Base-by-base conservation (phyloP, 805 yeast species). In the Debaryomyces maramus region DNA sequence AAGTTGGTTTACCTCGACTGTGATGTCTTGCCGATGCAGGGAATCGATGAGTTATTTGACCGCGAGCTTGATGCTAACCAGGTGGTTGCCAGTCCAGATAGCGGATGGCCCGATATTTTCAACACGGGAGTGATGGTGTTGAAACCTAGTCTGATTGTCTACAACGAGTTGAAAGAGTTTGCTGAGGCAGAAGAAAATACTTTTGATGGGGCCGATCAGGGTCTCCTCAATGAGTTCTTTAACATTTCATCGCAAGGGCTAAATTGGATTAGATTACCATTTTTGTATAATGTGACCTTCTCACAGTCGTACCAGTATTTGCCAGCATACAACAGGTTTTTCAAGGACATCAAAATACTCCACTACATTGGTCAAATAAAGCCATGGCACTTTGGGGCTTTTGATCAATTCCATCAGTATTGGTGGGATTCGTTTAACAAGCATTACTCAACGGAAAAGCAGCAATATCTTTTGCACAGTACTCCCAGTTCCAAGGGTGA, bases 191-290 rank as follows among this genome's bases (percentile, higher is more conserved):
- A 52, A 1, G 50, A 52, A 22, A 50, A 57, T 2, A 60, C 73
- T 3, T 86, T 88, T 51, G 97, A 89, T 61, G 96, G 96, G 30
- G 91, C 95, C 2, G 97, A 89, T 62, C 97, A 89, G 61, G 97
- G 97, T 10, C 69, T 89, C 26, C 68, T 89, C 46, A 89, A 89
- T 60, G 86, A 85, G 54, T 83, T 75, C 52, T 88, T 86, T 57
- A 73, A 70, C 42, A 7, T 40, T 13, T 3, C 36, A 7, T 34
- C 39, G 6, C 6, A 24, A 11, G 16, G 44, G 6, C 47, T 65
- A 22, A 58, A 63, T 39, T 90, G 97, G 97, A 60, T 70, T 22
- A 73, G 78, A 34, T 63, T 93, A 34, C 90, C 97, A 2, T 91
- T 90, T 52, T 51, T 78, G 33, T 91, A 80, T 69, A 91, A 91